phyloP scores from a whole-genome alignment of 805 yeast genomes.

The Kregervanrija delftensis region DNA sequence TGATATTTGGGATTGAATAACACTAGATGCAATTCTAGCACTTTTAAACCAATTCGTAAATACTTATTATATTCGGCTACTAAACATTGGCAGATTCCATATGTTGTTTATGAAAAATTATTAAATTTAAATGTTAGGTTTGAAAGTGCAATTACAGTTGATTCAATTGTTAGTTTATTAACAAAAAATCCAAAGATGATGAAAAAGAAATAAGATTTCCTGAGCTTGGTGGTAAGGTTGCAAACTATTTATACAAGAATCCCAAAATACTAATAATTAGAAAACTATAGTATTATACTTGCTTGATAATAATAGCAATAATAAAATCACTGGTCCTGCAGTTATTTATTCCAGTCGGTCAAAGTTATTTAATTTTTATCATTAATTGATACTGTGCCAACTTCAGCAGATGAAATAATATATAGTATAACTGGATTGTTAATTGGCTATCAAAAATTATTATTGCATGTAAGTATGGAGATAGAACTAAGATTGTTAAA shows the following conservation, averaged over 20 bases:
- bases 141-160: slow-evolving; percentile 28
- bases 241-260: slow-evolving; percentile 25
- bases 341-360: slow-evolving; percentile 41
- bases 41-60: slow-evolving; percentile 6
- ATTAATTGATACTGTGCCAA: slow-evolving; percentile 36
- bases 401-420: slow-evolving; percentile 14
- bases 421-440: slow-evolving; percentile 50
- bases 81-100: slow-evolving; percentile 44
- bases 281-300: slow-evolving; percentile 43
- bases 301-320: slow-evolving; percentile 44
- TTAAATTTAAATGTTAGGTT: slow-evolving; percentile 52
- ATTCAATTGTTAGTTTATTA: slow-evolving; percentile 35
- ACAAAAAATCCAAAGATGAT: slow-evolving; percentile 7
- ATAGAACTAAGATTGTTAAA: slow-evolving; percentile 12
- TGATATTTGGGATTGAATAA: slow-evolving; percentile 36
- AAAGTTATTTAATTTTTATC: slow-evolving; percentile 39
- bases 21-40: slow-evolving; percentile 12
- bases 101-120: slow-evolving; percentile 45
- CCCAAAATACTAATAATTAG: slow-evolving; percentile 1
- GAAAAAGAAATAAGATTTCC: slow-evolving; percentile 21
- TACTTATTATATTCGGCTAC: slow-evolving; percentile 37
- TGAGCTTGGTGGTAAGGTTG: slow-evolving; percentile 30
- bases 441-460: slow-evolving; percentile 34
- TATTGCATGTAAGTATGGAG: slow-evolving; percentile 10
- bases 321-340: slow-evolving; percentile 34